phyloP scores from a whole-genome alignment of 306 rosid genomes.

The Vigna radiata region DNA sequence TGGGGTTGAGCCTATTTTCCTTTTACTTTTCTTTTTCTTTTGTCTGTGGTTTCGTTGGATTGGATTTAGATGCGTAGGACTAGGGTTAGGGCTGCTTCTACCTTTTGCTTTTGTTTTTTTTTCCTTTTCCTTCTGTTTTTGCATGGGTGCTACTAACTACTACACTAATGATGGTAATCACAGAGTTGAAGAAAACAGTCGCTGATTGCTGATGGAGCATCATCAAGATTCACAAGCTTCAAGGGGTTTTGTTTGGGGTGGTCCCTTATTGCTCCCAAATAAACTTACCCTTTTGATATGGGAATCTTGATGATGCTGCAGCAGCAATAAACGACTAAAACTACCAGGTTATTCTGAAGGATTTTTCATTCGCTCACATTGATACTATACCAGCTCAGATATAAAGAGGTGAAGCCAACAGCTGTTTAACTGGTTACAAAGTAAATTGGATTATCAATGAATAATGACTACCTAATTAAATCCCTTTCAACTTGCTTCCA shows the following conservation, averaged over 20 bases:
- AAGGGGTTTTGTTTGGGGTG: constrained; percentile 37
- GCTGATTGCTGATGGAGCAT: constrained; percentile 70
- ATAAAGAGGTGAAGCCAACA: constrained; percentile 43
- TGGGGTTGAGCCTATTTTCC: not conserved
- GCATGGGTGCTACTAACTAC: constrained; percentile 31
- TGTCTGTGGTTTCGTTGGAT: constrained; percentile 17
- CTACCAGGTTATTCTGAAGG: constrained; percentile 31
- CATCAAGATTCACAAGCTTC: constrained; percentile 88
- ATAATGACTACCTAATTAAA: not conserved
- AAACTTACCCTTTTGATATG: constrained; percentile 46
- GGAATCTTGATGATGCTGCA: constrained; percentile 99
- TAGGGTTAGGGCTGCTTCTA: constrained; percentile 58
- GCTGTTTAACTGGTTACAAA: not conserved
- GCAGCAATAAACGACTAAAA: constrained; percentile 67
- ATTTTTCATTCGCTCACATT: not conserved
- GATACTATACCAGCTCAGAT: constrained; percentile 20
- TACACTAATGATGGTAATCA: not conserved
- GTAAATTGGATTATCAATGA: not conserved
- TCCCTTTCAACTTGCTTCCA: not conserved
- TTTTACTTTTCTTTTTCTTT: not conserved
- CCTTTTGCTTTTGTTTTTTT: not conserved
- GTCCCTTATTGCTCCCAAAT: constrained; percentile 35
- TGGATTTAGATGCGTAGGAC: constrained; percentile 32
- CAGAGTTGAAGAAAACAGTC: constrained; percentile 44
- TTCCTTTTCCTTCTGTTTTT: not conserved